Percentiles rank a stretch among this genome's conserved stretches.
Evolutionary conservation across 371 early-diverging fungal species (phyloP).

Genomic region (Circinella umbellata): DNA sequence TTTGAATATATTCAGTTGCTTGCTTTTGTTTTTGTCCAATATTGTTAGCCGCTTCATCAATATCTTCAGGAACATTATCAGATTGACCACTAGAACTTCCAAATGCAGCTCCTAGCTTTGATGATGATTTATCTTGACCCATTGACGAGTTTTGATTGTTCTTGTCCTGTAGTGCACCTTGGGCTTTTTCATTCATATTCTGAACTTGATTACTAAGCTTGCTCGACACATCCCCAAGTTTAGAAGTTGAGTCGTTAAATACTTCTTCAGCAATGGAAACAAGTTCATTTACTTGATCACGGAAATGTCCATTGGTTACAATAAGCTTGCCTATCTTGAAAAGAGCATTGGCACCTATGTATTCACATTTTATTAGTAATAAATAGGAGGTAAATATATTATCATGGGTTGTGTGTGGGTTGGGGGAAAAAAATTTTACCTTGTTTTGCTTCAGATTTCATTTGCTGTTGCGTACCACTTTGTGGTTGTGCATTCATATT

Average conservation of each 20-base stretch:
- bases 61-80: too few species aligned
- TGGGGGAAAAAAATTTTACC: too few species aligned
- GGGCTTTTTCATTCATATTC: constrained; percentile 3
- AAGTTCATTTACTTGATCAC: constrained; percentile 52
- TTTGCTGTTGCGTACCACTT: not conserved
- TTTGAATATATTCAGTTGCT: not conserved
- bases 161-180: not conserved
- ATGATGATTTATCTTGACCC: too few species aligned
- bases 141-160: too few species aligned
- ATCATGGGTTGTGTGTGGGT: too few species aligned
- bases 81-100: too few species aligned
- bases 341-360: constrained; percentile 38
- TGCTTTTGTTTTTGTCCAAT: not conserved
- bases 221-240: constrained; percentile 33
- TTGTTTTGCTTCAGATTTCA: constrained; percentile 34
- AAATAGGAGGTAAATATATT: not conserved
- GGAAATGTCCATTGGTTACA: constrained; percentile 57
- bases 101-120: too few species aligned
- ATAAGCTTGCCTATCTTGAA: constrained; percentile 51
- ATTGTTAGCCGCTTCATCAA: too few species aligned
- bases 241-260: constrained; percentile 43
- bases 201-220: constrained; percentile 22
- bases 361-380: not conserved
- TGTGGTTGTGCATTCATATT: constrained; percentile 9
- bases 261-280: constrained; percentile 55